phyloP scores from a whole-genome alignment of 2,329 filamentous ascomycete genomes.

The Penicillium sclerotigenum region DNA sequence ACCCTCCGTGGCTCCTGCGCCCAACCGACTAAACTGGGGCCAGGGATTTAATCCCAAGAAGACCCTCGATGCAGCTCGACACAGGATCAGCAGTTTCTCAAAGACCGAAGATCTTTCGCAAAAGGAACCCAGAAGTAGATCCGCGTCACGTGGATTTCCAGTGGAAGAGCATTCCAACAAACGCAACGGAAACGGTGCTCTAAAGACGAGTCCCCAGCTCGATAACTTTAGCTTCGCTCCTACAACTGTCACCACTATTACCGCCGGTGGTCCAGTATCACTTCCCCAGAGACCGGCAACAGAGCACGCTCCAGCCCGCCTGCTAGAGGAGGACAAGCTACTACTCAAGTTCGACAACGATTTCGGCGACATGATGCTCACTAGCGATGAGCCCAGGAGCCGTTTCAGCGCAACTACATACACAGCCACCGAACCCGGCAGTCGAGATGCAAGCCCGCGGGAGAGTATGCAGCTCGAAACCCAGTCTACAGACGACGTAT shows the following conservation, averaged over 20 bases:
- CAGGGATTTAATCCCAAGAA: conserved; percentile 40
- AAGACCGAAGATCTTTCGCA: conserved; percentile 55
- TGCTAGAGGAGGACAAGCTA: conserved; percentile 12
- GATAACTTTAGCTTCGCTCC: conserved; percentile 26
- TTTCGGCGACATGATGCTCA: conserved; percentile 39
- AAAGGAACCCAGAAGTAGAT: conserved; percentile 57
- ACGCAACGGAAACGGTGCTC: conserved; percentile 29
- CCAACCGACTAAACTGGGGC: conserved; percentile 31
- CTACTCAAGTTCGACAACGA: conserved; percentile 32
- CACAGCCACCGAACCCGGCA: conserved; percentile 38
- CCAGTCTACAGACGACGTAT: conserved; percentile 30
- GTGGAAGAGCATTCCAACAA: conserved; percentile 20
- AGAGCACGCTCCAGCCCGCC: conserved; percentile 19
- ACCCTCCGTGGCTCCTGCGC: conserved; percentile 25
- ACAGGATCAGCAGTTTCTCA: conserved; percentile 40
- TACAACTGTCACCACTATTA: conserved; percentile 35
- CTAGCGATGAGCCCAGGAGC: conserved; percentile 53
- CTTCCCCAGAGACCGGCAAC: conserved; percentile 35
- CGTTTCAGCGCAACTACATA: conserved; percentile 61
- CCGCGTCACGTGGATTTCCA: conserved; percentile 50
- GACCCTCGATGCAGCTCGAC: conserved; percentile 33
- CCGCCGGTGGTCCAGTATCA: conserved; percentile 24
- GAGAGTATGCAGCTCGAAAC: conserved; percentile 31
- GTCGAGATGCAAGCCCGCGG: conserved; percentile 37
- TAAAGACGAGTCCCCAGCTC: conserved; percentile 26